phyloP scores from a whole-genome alignment of 495 filamentous ascomycete species.

The Penicillium roqueforti region DNA sequence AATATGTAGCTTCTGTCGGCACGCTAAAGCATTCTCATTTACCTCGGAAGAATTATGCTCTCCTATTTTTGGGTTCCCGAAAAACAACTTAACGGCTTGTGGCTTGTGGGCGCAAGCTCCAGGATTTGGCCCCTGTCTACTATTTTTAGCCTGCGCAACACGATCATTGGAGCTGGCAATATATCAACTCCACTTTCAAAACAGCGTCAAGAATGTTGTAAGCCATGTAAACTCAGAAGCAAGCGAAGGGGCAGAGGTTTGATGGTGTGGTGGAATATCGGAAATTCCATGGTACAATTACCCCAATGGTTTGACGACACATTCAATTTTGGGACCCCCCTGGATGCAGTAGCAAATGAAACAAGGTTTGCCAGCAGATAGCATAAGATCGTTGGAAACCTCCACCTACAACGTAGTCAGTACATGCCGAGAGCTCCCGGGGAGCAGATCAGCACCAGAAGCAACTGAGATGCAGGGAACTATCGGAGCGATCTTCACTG shows the following conservation, averaged over 20 bases:
- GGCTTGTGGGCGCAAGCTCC: neutral
- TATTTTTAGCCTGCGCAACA: conserved; percentile 7
- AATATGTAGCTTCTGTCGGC: neutral
- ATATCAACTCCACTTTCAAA: conserved; percentile 1
- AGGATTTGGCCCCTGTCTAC: conserved; percentile 3
- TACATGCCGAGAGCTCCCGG: neutral
- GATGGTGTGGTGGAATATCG: neutral
- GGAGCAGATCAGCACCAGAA: neutral
- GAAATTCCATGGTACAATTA: neutral
- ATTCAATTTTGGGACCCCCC: neutral
- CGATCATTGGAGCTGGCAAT: conserved; percentile 1
- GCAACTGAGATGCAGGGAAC: conserved; percentile 6
- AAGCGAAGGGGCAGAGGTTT: neutral
- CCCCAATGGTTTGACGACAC: neutral
- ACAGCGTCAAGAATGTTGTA: conserved; percentile 4
- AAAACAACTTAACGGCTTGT: neutral
- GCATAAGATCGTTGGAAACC: neutral
- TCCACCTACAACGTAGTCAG: neutral
- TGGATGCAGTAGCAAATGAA: neutral
- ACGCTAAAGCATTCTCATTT: neutral
- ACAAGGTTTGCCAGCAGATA: neutral
- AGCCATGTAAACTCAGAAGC: conserved; percentile 1
- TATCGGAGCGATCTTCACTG: conserved; percentile 15
- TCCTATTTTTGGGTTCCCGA: neutral
- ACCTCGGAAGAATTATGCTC: neutral